Base-by-base conservation (phyloP, 257 asterid genomes). In the Leptodermis oblonga region DNA sequence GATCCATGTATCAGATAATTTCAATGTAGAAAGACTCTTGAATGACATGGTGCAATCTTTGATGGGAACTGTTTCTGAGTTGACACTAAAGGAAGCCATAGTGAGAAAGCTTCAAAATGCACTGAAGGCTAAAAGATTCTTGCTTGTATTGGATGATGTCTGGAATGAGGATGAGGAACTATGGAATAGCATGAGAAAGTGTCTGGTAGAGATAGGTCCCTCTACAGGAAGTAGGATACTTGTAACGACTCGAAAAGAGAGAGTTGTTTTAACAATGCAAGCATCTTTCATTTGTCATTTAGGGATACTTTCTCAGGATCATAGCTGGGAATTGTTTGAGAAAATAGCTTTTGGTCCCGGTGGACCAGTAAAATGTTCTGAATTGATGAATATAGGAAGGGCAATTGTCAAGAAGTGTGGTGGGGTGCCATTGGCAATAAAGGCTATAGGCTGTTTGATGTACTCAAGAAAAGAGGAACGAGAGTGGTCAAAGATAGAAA, bases 381-480 rank as follows among this genome's bases (percentile, higher is more conserved):
- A 65, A 10, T 0, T 76, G 14, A 34, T 30, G 7, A 41, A n/a
- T 6, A 58, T 64, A 20, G 73, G 71, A 3, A 62, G 49, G 33
- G 43, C 14, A 58, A 33, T 80, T 26, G 67, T 70, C 28, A 34
- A 52, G 3, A 76, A 67, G 42, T 80, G 78, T 39, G 23, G 67
- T 0, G 80, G 78, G 15, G 26, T 79, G 48, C 80, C 83, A 4
- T 15, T 79, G 60, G 80, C 77, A 1, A 62, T 70, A 31, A 67
- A 53, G 33, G 65, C 65, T 12, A 9, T 63, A 25, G 79, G 69
- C 34, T n/a, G 74, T 37, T 4, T 73, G 0, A 6, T 76, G 17
- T 13, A 30, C 37, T 58, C 52, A 13, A 61, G 34, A 17, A 72
- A 53, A 25, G 55, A 59, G 10, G 71, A 10, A 49, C 20, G 43